phyloP scores from a whole-genome alignment of 2,329 filamentous ascomycete genomes.

The Hypoxylon sp. region DNA sequence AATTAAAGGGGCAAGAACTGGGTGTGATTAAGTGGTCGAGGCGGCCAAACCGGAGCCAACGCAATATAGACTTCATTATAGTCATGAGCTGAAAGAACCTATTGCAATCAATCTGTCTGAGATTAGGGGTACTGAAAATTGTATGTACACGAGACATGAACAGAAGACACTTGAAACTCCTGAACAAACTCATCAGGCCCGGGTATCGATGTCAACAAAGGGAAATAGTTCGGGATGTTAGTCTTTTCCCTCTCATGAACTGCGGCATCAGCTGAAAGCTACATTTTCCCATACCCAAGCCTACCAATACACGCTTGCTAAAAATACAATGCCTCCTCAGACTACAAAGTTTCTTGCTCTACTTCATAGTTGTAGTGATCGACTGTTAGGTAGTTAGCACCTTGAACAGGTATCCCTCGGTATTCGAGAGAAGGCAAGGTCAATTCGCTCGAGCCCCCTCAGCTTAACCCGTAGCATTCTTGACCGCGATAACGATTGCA shows the following conservation, averaged over 20 bases:
- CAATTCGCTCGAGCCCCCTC: neutral
- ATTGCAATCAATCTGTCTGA: slow-evolving; percentile 18
- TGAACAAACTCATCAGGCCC: slow-evolving; percentile 32
- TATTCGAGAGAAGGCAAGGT: neutral
- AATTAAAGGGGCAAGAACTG: neutral
- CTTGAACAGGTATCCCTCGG: neutral
- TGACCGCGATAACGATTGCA: slow-evolving; percentile 68
- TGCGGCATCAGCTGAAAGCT: slow-evolving; percentile 6
- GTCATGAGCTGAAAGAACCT: neutral
- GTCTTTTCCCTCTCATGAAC: slow-evolving; percentile 24
- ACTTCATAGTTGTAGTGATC: neutral
- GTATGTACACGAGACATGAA: slow-evolving; percentile 47
- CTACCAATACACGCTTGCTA: slow-evolving; percentile 27
- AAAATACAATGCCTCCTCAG: slow-evolving; percentile 28
- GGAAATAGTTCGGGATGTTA: slow-evolving; percentile 29
- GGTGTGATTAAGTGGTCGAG: neutral
- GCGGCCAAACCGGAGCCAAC: neutral
- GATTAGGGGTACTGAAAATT: slow-evolving; percentile 29
- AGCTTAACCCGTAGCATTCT: slow-evolving; percentile 57
- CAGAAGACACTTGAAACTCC: slow-evolving; percentile 41
- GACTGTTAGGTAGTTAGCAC: neutral
- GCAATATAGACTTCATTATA: neutral
- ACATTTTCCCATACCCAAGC: slow-evolving; percentile 7
- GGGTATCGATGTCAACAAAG: slow-evolving; percentile 44
- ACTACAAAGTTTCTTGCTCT: slow-evolving; percentile 2